A percentile compares a stretch with the other conserved stretches of the same genome.
phyloP scores from a whole-genome alignment of 371 early-diverging fungal genomes.

The Dinochytrium kinnereticum region DNA sequence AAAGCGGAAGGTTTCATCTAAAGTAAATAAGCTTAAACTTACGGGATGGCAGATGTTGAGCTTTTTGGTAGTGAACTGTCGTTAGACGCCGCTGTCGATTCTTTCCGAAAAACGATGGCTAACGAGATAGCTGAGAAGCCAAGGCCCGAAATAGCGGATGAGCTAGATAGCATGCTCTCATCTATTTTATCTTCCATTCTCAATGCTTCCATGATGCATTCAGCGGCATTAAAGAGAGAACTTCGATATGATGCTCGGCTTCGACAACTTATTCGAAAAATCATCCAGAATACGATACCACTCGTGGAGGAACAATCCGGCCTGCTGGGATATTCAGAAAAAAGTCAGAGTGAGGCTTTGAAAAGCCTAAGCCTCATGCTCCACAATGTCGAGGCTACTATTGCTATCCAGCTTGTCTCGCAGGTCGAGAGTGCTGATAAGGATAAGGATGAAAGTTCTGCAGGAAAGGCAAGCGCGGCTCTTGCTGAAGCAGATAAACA shows the following conservation, averaged over 20 bases:
- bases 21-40: too few species aligned
- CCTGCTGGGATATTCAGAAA: too few species aligned
- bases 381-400: constrained; percentile 25
- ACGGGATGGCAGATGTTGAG: constrained; percentile 17
- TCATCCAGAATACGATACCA: not conserved
- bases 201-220: not conserved
- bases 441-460: not conserved
- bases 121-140: not conserved
- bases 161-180: not conserved
- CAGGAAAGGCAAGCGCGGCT: constrained; percentile 9
- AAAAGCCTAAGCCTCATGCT: constrained; percentile 1
- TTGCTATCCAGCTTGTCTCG: constrained; percentile 17
- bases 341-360: not conserved
- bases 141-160: not conserved
- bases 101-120: not conserved
- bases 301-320: constrained; percentile 9
- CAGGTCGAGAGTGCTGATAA: not conserved
- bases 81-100: not conserved
- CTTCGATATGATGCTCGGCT: constrained; percentile 35
- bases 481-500: constrained; percentile 13
- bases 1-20: constrained; percentile 9
- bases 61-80: constrained; percentile 6
- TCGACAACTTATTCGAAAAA: constrained; percentile 16
- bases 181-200: not conserved
- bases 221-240: constrained; percentile 5